Percentiles rank a stretch among this genome's conserved stretches.
These are phyloP conservation scores for Sporothrix sp. DNA, from an alignment of 2,329 filamentous ascomycete species.

Conservation along the genomic window DNA sequence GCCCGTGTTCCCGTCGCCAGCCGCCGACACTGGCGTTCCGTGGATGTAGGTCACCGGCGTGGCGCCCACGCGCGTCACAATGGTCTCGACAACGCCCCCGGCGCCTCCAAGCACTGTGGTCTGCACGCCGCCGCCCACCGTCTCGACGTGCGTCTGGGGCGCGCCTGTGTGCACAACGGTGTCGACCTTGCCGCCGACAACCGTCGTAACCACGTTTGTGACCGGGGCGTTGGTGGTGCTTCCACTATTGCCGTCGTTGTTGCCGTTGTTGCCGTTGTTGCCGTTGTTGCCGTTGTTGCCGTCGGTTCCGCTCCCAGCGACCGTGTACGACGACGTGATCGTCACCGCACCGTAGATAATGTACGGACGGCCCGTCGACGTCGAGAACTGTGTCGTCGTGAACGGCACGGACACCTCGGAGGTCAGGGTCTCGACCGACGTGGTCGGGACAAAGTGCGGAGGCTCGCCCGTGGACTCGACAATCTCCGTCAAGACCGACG, in stretches of 20 bases:
- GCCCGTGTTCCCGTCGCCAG: not conserved
- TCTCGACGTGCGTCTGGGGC: conserved; percentile 16
- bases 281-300: not conserved
- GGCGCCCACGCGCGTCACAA: conserved; percentile 7
- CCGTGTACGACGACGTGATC: conserved; percentile 18
- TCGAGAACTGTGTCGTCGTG: conserved; percentile 3
- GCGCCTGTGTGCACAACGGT: conserved; percentile 17
- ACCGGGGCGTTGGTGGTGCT: conserved; percentile 3
- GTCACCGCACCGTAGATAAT: conserved; percentile 17
- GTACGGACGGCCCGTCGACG: conserved; percentile 9
- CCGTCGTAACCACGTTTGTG: conserved; percentile 19
- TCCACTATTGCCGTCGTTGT: not conserved
- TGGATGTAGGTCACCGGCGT: not conserved
- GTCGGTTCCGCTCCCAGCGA: not conserved
- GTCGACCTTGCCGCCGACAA: conserved; percentile 18
- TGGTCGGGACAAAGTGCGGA: not conserved
- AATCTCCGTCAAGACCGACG: not conserved
- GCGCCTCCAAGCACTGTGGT: conserved; percentile 12
- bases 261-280: not conserved
- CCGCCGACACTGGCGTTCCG: not conserved
- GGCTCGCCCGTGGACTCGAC: not conserved
- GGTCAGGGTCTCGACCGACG: conserved; percentile 1
- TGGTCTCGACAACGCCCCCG: conserved; percentile 13
- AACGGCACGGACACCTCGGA: conserved; percentile 4
- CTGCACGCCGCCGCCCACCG: conserved; percentile 13